Percentiles rank a stretch among this genome's conserved stretches.
Conservation (phyloP, 768 basidiomycete genomes). For the Candolleomyces efflorescens region DNA sequence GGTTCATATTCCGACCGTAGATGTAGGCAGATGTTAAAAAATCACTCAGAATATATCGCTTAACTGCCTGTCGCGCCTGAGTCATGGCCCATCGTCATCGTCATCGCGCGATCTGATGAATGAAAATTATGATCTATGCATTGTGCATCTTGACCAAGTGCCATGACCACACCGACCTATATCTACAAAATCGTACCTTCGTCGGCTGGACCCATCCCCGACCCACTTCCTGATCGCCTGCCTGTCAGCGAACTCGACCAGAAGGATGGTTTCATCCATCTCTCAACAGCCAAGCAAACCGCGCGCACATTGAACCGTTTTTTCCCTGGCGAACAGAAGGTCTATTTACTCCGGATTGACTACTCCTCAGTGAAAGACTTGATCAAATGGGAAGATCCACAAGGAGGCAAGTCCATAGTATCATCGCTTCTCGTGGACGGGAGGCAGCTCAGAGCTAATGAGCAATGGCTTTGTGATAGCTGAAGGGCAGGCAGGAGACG, state of each 20-base stretch:
- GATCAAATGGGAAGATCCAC: constrained; percentile 48
- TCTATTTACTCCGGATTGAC: constrained; percentile 41
- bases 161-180: constrained; percentile 35
- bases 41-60: too few relatives aligned
- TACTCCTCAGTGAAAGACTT: constrained; percentile 35
- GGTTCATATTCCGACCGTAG: too few relatives aligned
- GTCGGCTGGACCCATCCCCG: constrained; percentile 31
- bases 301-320: constrained; percentile 43
- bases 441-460: neutral
- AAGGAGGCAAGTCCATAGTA: constrained; percentile 22
- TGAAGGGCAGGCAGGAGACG: constrained; percentile 38
- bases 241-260: constrained; percentile 48
- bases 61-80: too few relatives aligned
- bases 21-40: too few relatives aligned
- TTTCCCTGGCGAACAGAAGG: constrained; percentile 33
- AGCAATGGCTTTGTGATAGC: constrained; percentile 16
- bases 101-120: too few relatives aligned
- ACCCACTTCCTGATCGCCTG: constrained; percentile 38
- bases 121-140: too few relatives aligned
- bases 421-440: neutral
- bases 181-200: constrained; percentile 58
- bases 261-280: constrained; percentile 47
- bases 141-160: too few relatives aligned
- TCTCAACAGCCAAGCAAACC: constrained; percentile 50
- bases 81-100: too few relatives aligned